These are phyloP conservation scores for Abrus precatorius DNA, from an alignment of 306 rosid species.

Conservation along the genomic window DNA sequence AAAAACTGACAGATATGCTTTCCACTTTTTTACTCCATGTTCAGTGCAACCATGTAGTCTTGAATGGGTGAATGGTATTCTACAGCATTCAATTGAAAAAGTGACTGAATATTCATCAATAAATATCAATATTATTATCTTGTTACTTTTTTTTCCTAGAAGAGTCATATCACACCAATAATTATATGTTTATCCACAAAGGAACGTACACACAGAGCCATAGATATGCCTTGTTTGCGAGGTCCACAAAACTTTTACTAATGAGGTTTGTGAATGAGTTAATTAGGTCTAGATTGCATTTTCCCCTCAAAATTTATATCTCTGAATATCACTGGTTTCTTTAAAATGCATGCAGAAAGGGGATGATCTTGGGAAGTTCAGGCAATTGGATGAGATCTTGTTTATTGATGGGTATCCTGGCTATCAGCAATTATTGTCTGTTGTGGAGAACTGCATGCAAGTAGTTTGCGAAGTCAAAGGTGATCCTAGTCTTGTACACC, in stretches of 20 bases:
- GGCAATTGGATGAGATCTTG: slow-evolving; percentile 88
- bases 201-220: background rate
- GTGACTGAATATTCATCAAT: too few relatives aligned
- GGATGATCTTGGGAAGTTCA: slow-evolving; percentile 86
- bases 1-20: too few relatives aligned
- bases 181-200: slow-evolving; percentile 22
- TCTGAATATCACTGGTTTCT: slow-evolving; percentile 28
- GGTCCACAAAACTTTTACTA: slow-evolving; percentile 11
- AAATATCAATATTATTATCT: too few relatives aligned
- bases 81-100: too few relatives aligned
- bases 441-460: slow-evolving; percentile 82
- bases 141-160: too few relatives aligned
- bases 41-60: too few relatives aligned
- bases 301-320: background rate
- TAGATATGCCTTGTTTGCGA: slow-evolving; percentile 30
- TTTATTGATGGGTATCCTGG: slow-evolving; percentile 84
- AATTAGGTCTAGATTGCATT: slow-evolving; percentile 5
- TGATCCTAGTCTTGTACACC: slow-evolving; percentile 41
- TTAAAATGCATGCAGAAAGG: slow-evolving; percentile 71
- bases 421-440: slow-evolving; percentile 72
- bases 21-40: too few relatives aligned
- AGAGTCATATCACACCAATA: background rate
- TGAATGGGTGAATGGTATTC: too few relatives aligned
- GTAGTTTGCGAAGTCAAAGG: slow-evolving; percentile 89
- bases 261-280: slow-evolving; percentile 15